Evolutionary conservation across 495 filamentous ascomycete genomes (phyloP).

Genomic region (Penicillium ochrochloron): DNA sequence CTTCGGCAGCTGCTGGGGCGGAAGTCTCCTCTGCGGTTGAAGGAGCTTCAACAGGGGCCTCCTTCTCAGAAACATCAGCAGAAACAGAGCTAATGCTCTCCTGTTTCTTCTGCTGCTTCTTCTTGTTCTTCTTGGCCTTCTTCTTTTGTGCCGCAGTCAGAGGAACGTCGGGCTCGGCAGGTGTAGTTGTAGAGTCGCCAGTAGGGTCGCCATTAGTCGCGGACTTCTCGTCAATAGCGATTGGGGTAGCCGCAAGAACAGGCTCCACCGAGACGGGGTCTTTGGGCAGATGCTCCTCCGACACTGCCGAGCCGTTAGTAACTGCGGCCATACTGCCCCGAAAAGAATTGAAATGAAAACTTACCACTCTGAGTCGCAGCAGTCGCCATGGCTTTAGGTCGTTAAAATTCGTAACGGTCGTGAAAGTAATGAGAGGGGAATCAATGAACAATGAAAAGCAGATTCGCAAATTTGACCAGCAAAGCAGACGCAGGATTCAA

Average conservation of each 20-base stretch:
- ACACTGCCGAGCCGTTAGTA: constrained; percentile 12
- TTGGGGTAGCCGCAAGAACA: constrained; percentile 14
- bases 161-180: constrained; percentile 7
- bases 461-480: constrained; percentile 37
- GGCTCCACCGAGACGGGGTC: constrained; percentile 26
- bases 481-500: constrained; percentile 28
- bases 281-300: constrained; percentile 30
- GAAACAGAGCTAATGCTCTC: constrained; percentile 10
- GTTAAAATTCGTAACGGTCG: constrained; percentile 30
- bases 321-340: not conserved
- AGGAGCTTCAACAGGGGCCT: not conserved
- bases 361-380: constrained; percentile 32
- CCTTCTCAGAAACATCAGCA: constrained; percentile 6
- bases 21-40: not conserved
- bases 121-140: constrained; percentile 29
- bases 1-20: not conserved
- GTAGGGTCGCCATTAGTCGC: constrained; percentile 14
- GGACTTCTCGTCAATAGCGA: constrained; percentile 21
- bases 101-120: constrained; percentile 25
- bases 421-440: constrained; percentile 24
- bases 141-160: constrained; percentile 22
- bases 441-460: constrained; percentile 6
- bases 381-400: constrained; percentile 29
- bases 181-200: not conserved
- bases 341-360: not conserved